Evolutionary conservation across 169 alveolate species (phyloP).

Genomic region (Cytauxzoon felis): DNA sequence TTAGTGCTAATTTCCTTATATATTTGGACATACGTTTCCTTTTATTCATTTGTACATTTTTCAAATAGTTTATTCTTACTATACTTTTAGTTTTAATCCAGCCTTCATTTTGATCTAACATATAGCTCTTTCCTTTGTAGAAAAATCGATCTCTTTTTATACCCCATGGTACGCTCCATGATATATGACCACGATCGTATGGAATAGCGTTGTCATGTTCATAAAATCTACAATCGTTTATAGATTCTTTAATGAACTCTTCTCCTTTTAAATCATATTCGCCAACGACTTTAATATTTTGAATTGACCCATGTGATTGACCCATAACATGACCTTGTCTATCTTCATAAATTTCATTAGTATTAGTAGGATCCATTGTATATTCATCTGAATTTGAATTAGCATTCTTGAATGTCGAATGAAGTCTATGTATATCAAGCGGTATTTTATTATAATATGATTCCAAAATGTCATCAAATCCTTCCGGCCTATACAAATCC

Average conservation of each 20-base stretch:
- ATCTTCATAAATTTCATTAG: too few relatives aligned
- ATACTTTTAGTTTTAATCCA: slow-evolving; percentile 9
- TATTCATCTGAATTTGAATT: slow-evolving; percentile 5
- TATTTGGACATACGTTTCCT: slow-evolving; percentile 33
- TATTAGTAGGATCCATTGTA: slow-evolving; percentile 4
- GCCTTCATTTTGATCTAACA: slow-evolving; percentile 31
- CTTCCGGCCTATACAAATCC: slow-evolving; percentile 38
- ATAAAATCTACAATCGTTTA: not conserved
- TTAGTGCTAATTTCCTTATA: slow-evolving; percentile 14
- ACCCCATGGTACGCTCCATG: slow-evolving; percentile 60
- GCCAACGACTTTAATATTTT: slow-evolving; percentile 6
- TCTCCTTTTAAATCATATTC: not conserved
- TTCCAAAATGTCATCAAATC: slow-evolving; percentile 31
- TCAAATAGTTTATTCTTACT: slow-evolving; percentile 54
- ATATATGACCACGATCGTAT: slow-evolving; percentile 23
- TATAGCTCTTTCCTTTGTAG: slow-evolving; percentile 55
- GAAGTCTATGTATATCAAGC: too few relatives aligned
- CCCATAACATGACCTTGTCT: too few relatives aligned
- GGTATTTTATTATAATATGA: too few relatives aligned
- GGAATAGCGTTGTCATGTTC: slow-evolving; percentile 34
- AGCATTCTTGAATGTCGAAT: too few relatives aligned
- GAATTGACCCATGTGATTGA: too few relatives aligned
- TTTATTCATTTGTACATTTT: slow-evolving; percentile 49
- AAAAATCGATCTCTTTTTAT: slow-evolving; percentile 38
- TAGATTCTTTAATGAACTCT: too few relatives aligned